phyloP scores from a whole-genome alignment of 2,329 filamentous ascomycete genomes.

The Verticillium dahliae region DNA sequence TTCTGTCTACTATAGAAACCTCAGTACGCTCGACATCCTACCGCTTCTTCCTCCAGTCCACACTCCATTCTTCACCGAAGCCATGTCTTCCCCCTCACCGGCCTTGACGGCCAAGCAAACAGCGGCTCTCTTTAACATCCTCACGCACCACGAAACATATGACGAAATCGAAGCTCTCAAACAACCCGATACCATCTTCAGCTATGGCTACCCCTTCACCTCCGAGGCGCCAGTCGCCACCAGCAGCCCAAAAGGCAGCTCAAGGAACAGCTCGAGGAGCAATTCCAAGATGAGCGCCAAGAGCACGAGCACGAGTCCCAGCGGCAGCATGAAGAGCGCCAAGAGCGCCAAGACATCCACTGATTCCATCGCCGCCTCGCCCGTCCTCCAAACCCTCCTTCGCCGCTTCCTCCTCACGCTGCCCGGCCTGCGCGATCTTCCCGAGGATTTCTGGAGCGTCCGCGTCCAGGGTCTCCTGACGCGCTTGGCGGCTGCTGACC shows the following conservation, averaged over 20 bases:
- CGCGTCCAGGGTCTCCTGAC: constrained; percentile 53
- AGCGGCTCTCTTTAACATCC: constrained; percentile 51
- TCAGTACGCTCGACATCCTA: too few species aligned
- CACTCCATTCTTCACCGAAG: not conserved
- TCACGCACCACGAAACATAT: constrained; percentile 54
- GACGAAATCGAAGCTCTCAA: constrained; percentile 69
- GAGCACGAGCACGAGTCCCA: not conserved
- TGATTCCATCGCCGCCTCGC: constrained; percentile 40
- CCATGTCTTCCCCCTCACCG: not conserved
- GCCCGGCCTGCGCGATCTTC: constrained; percentile 59
- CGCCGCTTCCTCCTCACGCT: constrained; percentile 57
- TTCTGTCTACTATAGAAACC: not conserved
- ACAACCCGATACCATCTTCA: constrained; percentile 52
- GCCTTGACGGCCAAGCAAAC: constrained; percentile 33
- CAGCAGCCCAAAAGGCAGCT: not conserved
- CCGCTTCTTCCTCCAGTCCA: too few species aligned
- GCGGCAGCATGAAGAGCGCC: constrained; percentile 7
- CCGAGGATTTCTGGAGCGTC: constrained; percentile 58
- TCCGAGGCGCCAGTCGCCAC: not conserved
- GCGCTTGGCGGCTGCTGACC: constrained; percentile 58
- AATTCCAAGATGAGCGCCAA: constrained; percentile 6
- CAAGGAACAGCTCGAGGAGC: constrained; percentile 1
- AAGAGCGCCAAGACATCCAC: constrained; percentile 16
- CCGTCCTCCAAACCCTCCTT: constrained; percentile 63
- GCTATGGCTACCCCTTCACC: constrained; percentile 65